Base-by-base conservation (phyloP, 257 asterid species). In the Solanum habrochaites region DNA sequence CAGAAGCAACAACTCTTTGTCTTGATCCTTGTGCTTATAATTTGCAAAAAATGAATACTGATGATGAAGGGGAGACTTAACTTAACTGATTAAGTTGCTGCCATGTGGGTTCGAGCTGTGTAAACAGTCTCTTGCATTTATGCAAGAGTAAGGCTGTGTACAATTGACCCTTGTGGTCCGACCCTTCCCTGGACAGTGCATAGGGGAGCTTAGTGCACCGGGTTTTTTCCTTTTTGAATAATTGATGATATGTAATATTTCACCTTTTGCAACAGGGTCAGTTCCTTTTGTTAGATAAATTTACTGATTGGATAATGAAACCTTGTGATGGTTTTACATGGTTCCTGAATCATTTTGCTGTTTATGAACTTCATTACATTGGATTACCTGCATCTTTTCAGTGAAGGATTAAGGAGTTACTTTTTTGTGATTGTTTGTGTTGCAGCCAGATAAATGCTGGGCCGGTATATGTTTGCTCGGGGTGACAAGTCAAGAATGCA, bases 391-490 rank as follows among this genome's bases (percentile, higher is more conserved):
- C 56, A 16, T 77, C 13, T 43, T 70, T 70, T 15, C 20, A 32
- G 32, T 70, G 27, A 18, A 29, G 45, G 85, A 81, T 11, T 49
- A 49, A 20, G 83, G 85, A 49, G 85, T 52, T 81, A 2, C 2
- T 49, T 20, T 81, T 49, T 81, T 52, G 85, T 52, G 70, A 49
- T 80, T 81, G 70, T 52, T 52, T 81, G 90, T 70, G 87, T 74
- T 92, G 73, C 91, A 97, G 99, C 94, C 98, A 89, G 98, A 94
- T 88, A 97, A 95, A 90, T 86, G 93, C 85, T 95, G 96, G 98
- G 97, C 96, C 35, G 99, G 98, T 83, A 91, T 94, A 88, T 94
- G 96, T 90, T 92, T 97, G 97, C 95, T 97, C 29, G 99, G 98
- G 84, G 90, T 97, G 91, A 95, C 98, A 78, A 86, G 93, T 86